Base-by-base conservation (phyloP, 495 filamentous ascomycete species). In the Aeminium ludgeri region DNA sequence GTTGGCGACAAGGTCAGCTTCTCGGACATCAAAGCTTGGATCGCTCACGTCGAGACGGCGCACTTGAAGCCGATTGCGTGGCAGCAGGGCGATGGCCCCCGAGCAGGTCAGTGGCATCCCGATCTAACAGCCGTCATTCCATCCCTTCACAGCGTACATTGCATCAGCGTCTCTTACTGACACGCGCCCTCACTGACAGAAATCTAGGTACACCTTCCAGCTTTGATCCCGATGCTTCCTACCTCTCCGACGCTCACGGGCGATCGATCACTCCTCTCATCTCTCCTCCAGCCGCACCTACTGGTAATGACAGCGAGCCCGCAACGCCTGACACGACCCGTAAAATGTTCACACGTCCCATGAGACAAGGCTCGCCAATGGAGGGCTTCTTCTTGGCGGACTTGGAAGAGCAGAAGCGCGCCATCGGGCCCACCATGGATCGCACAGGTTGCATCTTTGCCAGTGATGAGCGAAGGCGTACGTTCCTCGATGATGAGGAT, bases 31-130 rank as follows among this genome's bases (percentile, higher is more conserved):
- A 51, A 55, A 0, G 55, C 60, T 6, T 79, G 84, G 63, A 53
- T 63, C 18, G 55, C 56, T 12, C 83, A 91, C 55, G 50, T 85
- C 17, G 66, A 77, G 34, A 47, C 59, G 18, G 49, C 44, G 17
- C 83, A 91, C 55, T 56, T 86, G 20, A 43, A 53, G 7, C 58
- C 70, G 11, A 55, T 74, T 46, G 65, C 69, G 17, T 81, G 78
- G 81, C 55, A 71, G 43, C 55, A 68, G 30, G 80, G 80, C 12
- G 77, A 85, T 55, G 80, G 81, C 28, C 71, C 73, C 29, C 59
- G 57, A 33, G 63, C 52, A 29, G 58, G 59, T 61, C 31, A 53
- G 58, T 46, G 10, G 18, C 8, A 30, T 30, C 28, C n/a, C n/a
- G n/a, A n/a, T 30, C 28, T 30, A 30, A 7, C n/a, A 30, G 8